Percentiles rank a stretch among this genome's conserved stretches.
Conservation (phyloP, 2,329 filamentous ascomycete species). For the Hysterium pulicare region DNA sequence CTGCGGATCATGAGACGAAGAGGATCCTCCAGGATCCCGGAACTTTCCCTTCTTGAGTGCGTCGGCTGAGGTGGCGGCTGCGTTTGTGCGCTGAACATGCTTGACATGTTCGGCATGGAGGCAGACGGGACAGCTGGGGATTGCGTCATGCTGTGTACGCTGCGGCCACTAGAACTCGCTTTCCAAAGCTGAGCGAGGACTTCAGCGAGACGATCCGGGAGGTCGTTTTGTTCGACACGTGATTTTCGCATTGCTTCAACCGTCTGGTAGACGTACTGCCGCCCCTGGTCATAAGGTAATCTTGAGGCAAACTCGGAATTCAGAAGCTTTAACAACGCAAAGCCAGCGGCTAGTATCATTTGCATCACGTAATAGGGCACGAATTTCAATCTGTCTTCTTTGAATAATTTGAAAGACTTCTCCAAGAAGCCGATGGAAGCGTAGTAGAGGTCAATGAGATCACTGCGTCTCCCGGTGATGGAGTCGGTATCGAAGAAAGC, state of each 20-base stretch:
- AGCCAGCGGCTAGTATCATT: constrained; percentile 79
- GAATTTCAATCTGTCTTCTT: constrained; percentile 59
- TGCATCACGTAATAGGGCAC: constrained; percentile 76
- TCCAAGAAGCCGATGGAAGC: constrained; percentile 69
- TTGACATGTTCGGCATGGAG: constrained; percentile 25
- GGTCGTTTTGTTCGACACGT: constrained; percentile 73
- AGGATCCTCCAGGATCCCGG: constrained; percentile 58
- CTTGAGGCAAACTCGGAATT: constrained; percentile 72
- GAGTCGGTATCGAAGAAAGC: constrained; percentile 78
- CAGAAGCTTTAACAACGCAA: constrained; percentile 71
- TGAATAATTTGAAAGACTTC: constrained; percentile 50
- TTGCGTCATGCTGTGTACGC: constrained; percentile 32
- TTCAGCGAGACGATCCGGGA: constrained; percentile 75
- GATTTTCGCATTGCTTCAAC: constrained; percentile 68
- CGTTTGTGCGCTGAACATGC: constrained; percentile 29
- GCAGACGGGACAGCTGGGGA: constrained; percentile 33
- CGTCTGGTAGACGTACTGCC: constrained; percentile 67
- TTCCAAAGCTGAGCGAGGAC: constrained; percentile 89
- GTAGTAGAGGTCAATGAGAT: constrained; percentile 72
- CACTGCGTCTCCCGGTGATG: constrained; percentile 56
- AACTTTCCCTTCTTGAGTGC: constrained; percentile 25
- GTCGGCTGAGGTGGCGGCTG: constrained; percentile 19
- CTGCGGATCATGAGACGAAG: constrained; percentile 79
- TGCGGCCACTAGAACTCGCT: constrained; percentile 41
- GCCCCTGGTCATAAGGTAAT: constrained; percentile 60